Base-by-base conservation (phyloP, 73 alveolate species). In the Paramecium octaurelia region DNA sequence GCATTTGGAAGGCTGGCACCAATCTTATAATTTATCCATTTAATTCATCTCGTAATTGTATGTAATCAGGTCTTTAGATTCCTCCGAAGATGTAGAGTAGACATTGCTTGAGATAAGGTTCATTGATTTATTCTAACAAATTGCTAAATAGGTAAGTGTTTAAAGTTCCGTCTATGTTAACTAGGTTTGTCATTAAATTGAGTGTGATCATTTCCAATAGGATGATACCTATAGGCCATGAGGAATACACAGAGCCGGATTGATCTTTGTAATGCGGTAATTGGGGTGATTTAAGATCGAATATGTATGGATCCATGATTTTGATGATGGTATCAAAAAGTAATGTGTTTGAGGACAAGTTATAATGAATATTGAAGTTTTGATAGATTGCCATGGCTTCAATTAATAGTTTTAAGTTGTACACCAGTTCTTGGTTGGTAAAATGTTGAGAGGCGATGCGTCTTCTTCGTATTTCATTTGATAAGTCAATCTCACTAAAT, bases 301-400 rank as follows among this genome's bases (percentile, higher is more conserved):
- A 75, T 34, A 36, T 34, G 31, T 16, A 36, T 36, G 88, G 88
- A 75, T 75, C 88, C 58, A 75, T 34, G n/a, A 75, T 36, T 75
- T 75, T 75, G 8, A 75, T 75, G n/a, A 31, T 29, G 14, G 36
- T 44, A 75, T 75, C 60, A 36, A 36, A 75, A 14, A 75, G 48
- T 29, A 75, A 36, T 0, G 88, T 75, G 8, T 75, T 24, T 9
- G 59, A 36, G 10, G 57, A 34, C 24, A 75, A 36, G 14, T 40
- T 40, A 31, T 75, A 31, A 3, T 75, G 24, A 35, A 75, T 31
- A 24, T 31, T 75, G 8, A 36, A 16, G 20, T 4, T 31, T 36
- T 75, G n/a, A 75, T 75, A 75, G 57, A 75, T 21, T 36, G 88
- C 88, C 48, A 75, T 36, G 16, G 68, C 88, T 36, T 75, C 60